Evolutionary conservation across 202 grass and related monocot species (phyloP).

Genomic region (Eragrostis tef): DNA sequence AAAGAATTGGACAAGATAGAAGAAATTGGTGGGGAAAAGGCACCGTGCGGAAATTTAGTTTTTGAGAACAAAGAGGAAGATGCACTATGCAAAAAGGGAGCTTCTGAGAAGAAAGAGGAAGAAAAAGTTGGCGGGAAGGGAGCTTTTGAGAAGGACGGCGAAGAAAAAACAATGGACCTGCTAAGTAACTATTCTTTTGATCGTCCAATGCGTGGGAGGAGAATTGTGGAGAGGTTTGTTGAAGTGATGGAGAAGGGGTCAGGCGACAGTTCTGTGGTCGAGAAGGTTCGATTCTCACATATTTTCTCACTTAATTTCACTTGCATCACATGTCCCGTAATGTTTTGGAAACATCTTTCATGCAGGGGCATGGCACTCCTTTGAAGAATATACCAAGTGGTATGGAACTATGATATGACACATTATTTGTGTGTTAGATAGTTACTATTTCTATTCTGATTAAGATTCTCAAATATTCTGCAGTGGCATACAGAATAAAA

Average conservation of each 20-base stretch:
- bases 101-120: conserved; percentile 33
- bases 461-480: conserved; percentile 27
- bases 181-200: conserved; percentile 59
- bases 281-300: conserved; percentile 64
- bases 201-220: conserved; percentile 73
- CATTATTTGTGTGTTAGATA: not conserved
- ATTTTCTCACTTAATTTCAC: conserved; percentile 21
- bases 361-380: conserved; percentile 81
- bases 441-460: not conserved
- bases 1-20: not conserved
- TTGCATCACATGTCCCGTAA: conserved; percentile 15
- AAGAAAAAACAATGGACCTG: conserved; percentile 50
- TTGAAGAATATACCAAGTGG: conserved; percentile 86
- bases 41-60: not conserved
- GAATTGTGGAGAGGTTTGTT: conserved; percentile 78
- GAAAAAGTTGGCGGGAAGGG: conserved; percentile 5
- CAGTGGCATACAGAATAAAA: conserved; percentile 74
- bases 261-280: conserved; percentile 58
- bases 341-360: conserved; percentile 42
- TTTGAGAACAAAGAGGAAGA: conserved; percentile 40
- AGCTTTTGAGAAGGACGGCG: not conserved
- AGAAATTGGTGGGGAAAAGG: not conserved
- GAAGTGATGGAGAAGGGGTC: conserved; percentile 79
- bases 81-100: conserved; percentile 28
- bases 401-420: conserved; percentile 36